Evolutionary conservation across 495 filamentous ascomycete species (phyloP), one percentile per base, ranked within the genome.

Genomic region (Aspergillus sclerotioniger): DNA sequence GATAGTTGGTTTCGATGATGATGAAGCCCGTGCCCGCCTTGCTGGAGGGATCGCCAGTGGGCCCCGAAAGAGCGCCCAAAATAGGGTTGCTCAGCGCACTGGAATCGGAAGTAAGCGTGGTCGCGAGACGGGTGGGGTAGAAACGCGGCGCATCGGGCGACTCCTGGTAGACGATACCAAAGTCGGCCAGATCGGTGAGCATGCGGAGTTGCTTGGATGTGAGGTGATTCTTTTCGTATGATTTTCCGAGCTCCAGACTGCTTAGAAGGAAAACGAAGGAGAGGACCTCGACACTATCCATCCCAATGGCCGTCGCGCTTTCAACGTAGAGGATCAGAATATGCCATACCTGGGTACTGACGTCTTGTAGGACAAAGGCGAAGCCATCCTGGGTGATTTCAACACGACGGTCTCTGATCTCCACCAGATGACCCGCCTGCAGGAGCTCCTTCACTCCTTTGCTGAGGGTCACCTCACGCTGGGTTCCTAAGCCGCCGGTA

Each of bases 1-100:
- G 90, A 76, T 97, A 97, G 76, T 98, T 98, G n/a, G 94, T 98
- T 79, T 98, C 94, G 62, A 98, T 81, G 62, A 98, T 89, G 66
- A 98, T 90, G 78, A 92, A 93, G 35, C 92, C 93, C 0, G 76
- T 69, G 54, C 86, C 85, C 13, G 80, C 66, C 39, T 81, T 77
- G 41, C 68, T 68, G 33, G 74, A 53, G 17, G 68, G 56, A 44
- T 66, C 48, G 39, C 68, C 66, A 15, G 67, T 70, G 32, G 77
- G 74, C 47, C 62, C 72, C 39, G 70, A 66, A 13, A 74, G 44
- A 0, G 74, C 67, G 37, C 74, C 66, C 19, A 72, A 67, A 39
- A 71, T 66, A 9, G 73, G 67, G 32, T 75, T 80, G 59, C 76
- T 72, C 39, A 80, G 71, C 15, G 85, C 75, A 51, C 82, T 82